Evolutionary conservation across 2,329 filamentous ascomycete genomes (phyloP).

Genomic region (Aspergillus sp.): DNA sequence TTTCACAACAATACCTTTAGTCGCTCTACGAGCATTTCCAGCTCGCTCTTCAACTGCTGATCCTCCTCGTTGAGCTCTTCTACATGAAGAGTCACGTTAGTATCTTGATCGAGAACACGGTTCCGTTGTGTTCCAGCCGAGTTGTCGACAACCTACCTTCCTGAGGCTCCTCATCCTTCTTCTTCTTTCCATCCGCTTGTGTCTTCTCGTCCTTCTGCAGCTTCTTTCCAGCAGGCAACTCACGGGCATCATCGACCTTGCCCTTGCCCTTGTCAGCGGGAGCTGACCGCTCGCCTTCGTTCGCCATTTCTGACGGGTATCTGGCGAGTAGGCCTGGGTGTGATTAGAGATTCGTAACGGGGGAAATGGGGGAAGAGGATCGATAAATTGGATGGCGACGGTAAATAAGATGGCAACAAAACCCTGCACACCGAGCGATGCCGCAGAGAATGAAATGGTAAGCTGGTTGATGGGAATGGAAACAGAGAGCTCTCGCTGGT

Average conservation of each 20-base stretch:
- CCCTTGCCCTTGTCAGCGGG: conserved; percentile 92
- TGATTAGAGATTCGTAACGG: conserved; percentile 6
- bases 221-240: conserved; percentile 52
- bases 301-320: conserved; percentile 65
- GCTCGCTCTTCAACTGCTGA: conserved; percentile 94
- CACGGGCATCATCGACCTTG: conserved; percentile 70
- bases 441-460: conserved; percentile 12
- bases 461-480: conserved; percentile 21
- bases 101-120: conserved; percentile 1
- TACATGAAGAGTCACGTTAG: conserved; percentile 38
- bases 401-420: conserved; percentile 8
- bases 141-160: conserved; percentile 50
- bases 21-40: conserved; percentile 96
- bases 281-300: conserved; percentile 83
- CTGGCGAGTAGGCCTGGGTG: conserved; percentile 22
- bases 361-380: conserved; percentile 1
- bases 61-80: conserved; percentile 98
- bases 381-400: conserved; percentile 1
- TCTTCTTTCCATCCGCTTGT: conserved; percentile 64
- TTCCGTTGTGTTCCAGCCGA: no score
- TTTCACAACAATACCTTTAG: conserved; percentile 61
- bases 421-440: conserved; percentile 14
- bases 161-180: conserved; percentile 68
- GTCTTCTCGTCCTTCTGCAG: conserved; percentile 64
- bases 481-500: conserved; percentile 19